Evolutionary conservation across 2,329 filamentous ascomycete genomes (phyloP).

Genomic region (Phaeosphaeria sp.): DNA sequence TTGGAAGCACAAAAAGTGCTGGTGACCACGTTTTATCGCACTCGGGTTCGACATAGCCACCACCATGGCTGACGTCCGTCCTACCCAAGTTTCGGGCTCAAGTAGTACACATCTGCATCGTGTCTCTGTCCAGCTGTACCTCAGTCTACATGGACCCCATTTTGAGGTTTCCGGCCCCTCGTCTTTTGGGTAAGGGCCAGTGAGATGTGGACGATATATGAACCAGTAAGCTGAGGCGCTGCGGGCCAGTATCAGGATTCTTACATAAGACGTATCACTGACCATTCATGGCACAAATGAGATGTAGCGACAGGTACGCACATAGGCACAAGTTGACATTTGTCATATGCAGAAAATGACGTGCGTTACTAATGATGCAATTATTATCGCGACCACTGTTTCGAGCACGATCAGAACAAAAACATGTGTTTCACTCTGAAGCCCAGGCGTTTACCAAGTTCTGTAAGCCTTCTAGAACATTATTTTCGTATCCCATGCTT

Average conservation of each 20-base stretch:
- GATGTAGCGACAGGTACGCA: neutral
- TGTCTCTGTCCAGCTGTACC: neutral
- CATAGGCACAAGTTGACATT: neutral
- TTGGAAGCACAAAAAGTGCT: neutral
- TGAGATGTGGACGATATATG: neutral
- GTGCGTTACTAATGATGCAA: neutral
- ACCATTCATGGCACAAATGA: neutral
- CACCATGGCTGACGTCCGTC: neutral
- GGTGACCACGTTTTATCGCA: neutral
- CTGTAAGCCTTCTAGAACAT: neutral
- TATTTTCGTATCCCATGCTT: no score
- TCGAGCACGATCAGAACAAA: neutral
- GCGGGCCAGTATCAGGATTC: neutral
- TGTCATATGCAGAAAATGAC: neutral
- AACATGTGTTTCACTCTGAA: neutral
- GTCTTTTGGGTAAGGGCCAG: neutral
- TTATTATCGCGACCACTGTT: neutral
- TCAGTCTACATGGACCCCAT: neutral
- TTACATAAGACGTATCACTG: neutral
- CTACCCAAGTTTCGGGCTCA: neutral
- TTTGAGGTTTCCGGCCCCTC: neutral
- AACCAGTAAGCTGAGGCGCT: neutral
- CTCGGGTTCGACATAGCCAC: neutral
- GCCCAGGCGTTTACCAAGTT: neutral
- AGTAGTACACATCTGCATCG: neutral